Evolutionary conservation across 1,139 yeast species (phyloP), one percentile per base, ranked within the genome.

Genomic region (Pichia sp.): DNA sequence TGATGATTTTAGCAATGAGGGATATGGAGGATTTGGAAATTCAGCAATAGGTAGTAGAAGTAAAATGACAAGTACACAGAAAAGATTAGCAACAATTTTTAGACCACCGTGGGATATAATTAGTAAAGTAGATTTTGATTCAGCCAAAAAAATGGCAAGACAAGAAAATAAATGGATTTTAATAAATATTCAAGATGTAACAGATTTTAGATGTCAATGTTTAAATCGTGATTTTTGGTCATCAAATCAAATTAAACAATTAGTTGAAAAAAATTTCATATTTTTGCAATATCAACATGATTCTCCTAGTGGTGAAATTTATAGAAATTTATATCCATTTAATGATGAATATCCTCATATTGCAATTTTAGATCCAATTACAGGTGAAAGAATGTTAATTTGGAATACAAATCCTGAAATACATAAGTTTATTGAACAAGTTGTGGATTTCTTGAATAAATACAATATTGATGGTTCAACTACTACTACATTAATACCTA

Each of bases 181-280:
- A 55, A 73, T 92, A 30, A 94, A 92, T 60, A 78, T 94, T 40
- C 98, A 94, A 63, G 94, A 92, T 57, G 69, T 80, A 23, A 69
- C 83, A 1, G 95, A 87, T 57, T 94, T 94, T 59, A 78, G 78
- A 53, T 90, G 97, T 58, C 98, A 92, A 61, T 82, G 85, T 30
- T 67, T 94, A 45, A 94, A 94, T 64, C 74, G 98, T 49, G 99
- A 94, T 64, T 78, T 94, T 53, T 94, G 97, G 97, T 79, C 95
- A 24, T 74, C 82, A 46, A 55, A 66, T n/a, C 70, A 71, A 2
- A 73, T 94, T 20, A 89, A 87, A 61, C 74, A 71, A 25, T 57
- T 78, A 3, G 81, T 92, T 4, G 70, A 69, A 41, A 80, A 77
- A 32, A 73, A 82, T 59, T 94, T 94, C 57, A 64, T 92, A 5